A percentile compares a stretch with the other conserved stretches of the same genome.
Conservation (phyloP, 352 stramenopile genomes). For the Phytophthora crassamura region DNA sequence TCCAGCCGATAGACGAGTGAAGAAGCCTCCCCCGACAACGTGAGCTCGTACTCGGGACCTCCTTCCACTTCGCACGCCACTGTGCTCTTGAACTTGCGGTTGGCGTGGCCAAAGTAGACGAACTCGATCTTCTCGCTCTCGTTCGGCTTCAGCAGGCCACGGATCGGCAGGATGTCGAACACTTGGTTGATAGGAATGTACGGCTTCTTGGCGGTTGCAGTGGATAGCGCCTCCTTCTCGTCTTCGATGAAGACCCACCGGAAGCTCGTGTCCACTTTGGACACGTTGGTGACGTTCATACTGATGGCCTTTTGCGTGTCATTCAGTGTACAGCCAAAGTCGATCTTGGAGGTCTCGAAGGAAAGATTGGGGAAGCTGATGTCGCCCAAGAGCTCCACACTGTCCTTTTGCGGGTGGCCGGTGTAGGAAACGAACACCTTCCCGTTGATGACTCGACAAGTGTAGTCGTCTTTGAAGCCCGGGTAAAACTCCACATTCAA, state of each 20-base stretch:
- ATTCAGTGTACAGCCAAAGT: slow-evolving; percentile 96
- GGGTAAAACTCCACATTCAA: slow-evolving; percentile 95
- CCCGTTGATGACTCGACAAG: slow-evolving; percentile 86
- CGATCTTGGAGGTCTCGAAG: slow-evolving; percentile 91
- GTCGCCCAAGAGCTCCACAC: slow-evolving; percentile 87
- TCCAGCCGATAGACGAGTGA: slow-evolving; percentile 93
- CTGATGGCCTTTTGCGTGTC: slow-evolving; percentile 93
- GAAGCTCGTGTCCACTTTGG: slow-evolving; percentile 90
- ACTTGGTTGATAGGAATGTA: slow-evolving; percentile 94
- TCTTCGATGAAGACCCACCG: slow-evolving; percentile 96
- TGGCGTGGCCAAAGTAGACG: slow-evolving; percentile 93
- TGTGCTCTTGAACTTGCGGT: slow-evolving; percentile 89
- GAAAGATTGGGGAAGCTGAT: slow-evolving; percentile 96
- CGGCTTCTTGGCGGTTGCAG: slow-evolving; percentile 75
- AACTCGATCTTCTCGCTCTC: slow-evolving; percentile 94
- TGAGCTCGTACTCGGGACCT: slow-evolving; percentile 94
- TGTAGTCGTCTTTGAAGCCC: slow-evolving; percentile 91
- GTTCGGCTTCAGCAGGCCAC: slow-evolving; percentile 81
- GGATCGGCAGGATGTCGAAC: slow-evolving; percentile 96
- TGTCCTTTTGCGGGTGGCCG: slow-evolving; percentile 92
- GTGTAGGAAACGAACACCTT: slow-evolving; percentile 88
- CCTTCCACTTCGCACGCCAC: slow-evolving; percentile 94
- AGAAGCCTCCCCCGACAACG: slow-evolving; percentile 90
- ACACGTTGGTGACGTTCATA: slow-evolving; percentile 91
- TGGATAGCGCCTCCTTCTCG: slow-evolving; percentile 67